Base-by-base conservation (phyloP, 441 rosid genomes). In the Aleurites moluccanus region DNA sequence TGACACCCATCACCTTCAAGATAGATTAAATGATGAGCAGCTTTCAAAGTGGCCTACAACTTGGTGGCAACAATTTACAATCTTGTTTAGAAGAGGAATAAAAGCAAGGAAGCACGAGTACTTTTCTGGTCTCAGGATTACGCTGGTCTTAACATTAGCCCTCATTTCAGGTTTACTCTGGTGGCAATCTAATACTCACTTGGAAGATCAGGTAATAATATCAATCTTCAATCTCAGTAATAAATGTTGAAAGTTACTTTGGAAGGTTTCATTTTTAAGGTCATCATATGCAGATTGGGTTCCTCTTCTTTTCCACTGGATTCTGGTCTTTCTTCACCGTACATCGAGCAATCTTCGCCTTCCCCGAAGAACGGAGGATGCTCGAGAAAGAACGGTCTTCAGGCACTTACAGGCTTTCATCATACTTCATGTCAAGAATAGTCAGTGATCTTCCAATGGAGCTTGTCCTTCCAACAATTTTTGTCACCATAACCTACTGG, bases 331-430 rank as follows among this genome's bases (percentile, higher is more conserved):
- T 91, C 81, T 85, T 81, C 81, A 89, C 99, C 35, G 73, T 94
- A 20, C 83, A 86, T 72, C 88, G 88, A 69, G 93, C 96, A 35
- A 86, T 91, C 75, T 92, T 86, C 80, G 89, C 91, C 6, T 90
- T 92, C 80, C 99, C 99, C 1, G 84, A 84, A 66, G 97, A 94
- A 74, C 77, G 99, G 1, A 60, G 56, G 56, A 91, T 94, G 97
- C 96, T 94, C 3, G 85, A 71, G 57, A 92, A 91, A 77, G 98
- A 94, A 77, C 79, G 94, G 23, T 91, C 97, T 20, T 86, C 97
- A 0, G 95, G 97, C 10, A 90, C 85, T 87, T 94, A 94, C 73
- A 79, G 91, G 15, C 90, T 91, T 23, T 92, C 97, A 1, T 83
- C 94, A 15, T 88, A 85, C 66, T 87, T 90, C 84, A 71, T 88